Evolutionary conservation across 2,329 filamentous ascomycete species (phyloP), one percentile per base, ranked within the genome.

Genomic region (Colletotrichum echinochloae): DNA sequence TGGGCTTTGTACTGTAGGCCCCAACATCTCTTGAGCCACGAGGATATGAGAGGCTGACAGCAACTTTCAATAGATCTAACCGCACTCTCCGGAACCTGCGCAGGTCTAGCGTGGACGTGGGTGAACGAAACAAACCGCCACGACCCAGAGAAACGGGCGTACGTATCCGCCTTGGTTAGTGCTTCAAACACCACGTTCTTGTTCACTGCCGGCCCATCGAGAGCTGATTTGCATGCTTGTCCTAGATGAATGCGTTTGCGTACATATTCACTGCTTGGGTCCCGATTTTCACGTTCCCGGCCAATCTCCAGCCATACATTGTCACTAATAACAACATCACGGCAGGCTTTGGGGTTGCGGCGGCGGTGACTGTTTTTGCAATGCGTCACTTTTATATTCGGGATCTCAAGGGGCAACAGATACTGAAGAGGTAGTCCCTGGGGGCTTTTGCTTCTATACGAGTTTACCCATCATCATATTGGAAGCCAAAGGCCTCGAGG

Each of bases 251-350:
- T 33, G 75, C 74, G 0, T 77, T 76, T 20, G 74, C 76, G 18
- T 77, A 75, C 60, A 77, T 76, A 14, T 77, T 77, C 67, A 74
- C 73, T n/a, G 76, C 76, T 1, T 78, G 76, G 76, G 70, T 78
- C 0, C 73, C 74, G 5, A 77, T 78, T 41, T 78, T 78, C 44
- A 77, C 76, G 16, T 78, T 77, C 39, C 76, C 76, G 9, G 73
- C 76, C n/a, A 72, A 72, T n/a, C 65, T 73, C 5, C 76, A 78
- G 71, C 76, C 76, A 14, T 77, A 75, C 60, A 78, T 78, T 49
- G 75, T 77, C 1, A 65, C 75, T 1, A 76, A 76, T 5, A 76
- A 77, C 54, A 77, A 78, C 70, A 73, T 78, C 33, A 77, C 76
- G 5, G 75, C 75, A 12, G 76, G 76, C 0, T 77, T 77, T 33